A percentile compares a stretch with the other conserved stretches of the same genome.
Evolutionary conservation across 768 basidiomycete genomes (phyloP).

Genomic region (Hericium coralloides): DNA sequence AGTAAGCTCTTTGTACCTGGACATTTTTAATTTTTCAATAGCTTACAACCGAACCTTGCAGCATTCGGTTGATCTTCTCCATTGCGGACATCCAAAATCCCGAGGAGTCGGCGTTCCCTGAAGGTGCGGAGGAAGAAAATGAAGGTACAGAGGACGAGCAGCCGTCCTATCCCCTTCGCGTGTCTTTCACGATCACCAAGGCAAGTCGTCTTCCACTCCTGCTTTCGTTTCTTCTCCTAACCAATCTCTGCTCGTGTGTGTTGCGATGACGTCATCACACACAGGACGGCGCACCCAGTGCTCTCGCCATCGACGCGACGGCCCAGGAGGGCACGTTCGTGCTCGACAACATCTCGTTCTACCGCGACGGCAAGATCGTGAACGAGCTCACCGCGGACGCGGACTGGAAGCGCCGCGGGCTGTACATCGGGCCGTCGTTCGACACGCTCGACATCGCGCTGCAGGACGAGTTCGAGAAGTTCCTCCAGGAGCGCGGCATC

Average conservation of each 20-base stretch:
- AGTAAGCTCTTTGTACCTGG: conserved; percentile 36
- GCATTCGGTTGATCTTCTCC: conserved; percentile 87
- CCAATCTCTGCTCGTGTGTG: not conserved
- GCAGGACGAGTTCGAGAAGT: conserved; percentile 89
- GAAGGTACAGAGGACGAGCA: conserved; percentile 31
- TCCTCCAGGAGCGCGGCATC: conserved; percentile 83
- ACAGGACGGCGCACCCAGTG: conserved; percentile 37
- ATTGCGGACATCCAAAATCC: conserved; percentile 72
- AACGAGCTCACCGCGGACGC: conserved; percentile 78
- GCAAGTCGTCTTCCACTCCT: conserved; percentile 23
- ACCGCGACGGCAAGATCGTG: conserved; percentile 61
- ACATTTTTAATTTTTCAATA: too few species aligned
- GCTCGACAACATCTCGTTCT: conserved; percentile 88
- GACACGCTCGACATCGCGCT: conserved; percentile 81
- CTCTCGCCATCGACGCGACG: conserved; percentile 70
- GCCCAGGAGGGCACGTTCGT: conserved; percentile 74
- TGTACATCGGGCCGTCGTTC: conserved; percentile 89
- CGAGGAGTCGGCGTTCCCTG: conserved; percentile 25
- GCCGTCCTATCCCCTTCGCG: conserved; percentile 62
- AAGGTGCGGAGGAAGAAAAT: conserved; percentile 22
- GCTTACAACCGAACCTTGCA: conserved; percentile 19
- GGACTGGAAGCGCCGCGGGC: conserved; percentile 87
- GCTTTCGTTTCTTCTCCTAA: not conserved
- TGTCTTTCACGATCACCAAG: conserved; percentile 81
- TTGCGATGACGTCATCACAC: conserved; percentile 1